phyloP scores from a whole-genome alignment of 2,329 filamentous ascomycete genomes.

The Amauroascus niger region DNA sequence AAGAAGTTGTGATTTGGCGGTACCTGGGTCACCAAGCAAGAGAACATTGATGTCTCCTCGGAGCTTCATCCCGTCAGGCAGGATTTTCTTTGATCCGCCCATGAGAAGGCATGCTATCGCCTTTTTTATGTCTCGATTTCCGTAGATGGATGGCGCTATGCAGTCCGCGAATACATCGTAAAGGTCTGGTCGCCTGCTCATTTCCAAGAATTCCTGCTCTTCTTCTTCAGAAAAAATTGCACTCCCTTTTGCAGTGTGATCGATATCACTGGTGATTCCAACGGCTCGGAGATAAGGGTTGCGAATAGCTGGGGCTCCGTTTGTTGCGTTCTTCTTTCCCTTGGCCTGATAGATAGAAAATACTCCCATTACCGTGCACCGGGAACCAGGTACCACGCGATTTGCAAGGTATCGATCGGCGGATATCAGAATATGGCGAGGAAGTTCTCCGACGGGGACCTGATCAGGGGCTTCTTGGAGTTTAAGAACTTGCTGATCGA shows the following conservation, averaged over 20 bases:
- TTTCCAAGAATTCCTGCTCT: constrained; percentile 87
- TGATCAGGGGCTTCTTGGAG: constrained; percentile 95
- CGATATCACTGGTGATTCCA: constrained; percentile 81
- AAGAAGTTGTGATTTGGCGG: constrained; percentile 89
- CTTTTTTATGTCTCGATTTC: constrained; percentile 93
- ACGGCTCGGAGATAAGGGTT: constrained; percentile 91
- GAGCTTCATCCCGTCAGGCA: constrained; percentile 94
- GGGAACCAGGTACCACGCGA: constrained; percentile 84
- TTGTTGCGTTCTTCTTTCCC: constrained; percentile 63
- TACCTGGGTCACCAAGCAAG: constrained; percentile 92
- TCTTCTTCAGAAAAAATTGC: constrained; percentile 86
- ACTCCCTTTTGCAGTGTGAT: constrained; percentile 77
- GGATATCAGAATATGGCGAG: constrained; percentile 86
- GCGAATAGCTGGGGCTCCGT: constrained; percentile 78
- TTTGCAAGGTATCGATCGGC: constrained; percentile 96
- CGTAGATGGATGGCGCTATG: constrained; percentile 95
- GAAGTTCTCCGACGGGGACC: constrained; percentile 91
- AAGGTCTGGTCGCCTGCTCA: constrained; percentile 84
- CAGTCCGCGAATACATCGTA: constrained; percentile 84
- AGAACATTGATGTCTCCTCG: constrained; percentile 97
- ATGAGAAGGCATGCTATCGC: constrained; percentile 87
- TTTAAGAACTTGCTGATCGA: constrained; percentile 97
- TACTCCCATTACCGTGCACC: constrained; percentile 91
- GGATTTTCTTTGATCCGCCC: constrained; percentile 92
- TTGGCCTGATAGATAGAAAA: constrained; percentile 98